Conservation (phyloP, 2,329 filamentous ascomycete species). For the Penicillium sclerotigenum region DNA sequence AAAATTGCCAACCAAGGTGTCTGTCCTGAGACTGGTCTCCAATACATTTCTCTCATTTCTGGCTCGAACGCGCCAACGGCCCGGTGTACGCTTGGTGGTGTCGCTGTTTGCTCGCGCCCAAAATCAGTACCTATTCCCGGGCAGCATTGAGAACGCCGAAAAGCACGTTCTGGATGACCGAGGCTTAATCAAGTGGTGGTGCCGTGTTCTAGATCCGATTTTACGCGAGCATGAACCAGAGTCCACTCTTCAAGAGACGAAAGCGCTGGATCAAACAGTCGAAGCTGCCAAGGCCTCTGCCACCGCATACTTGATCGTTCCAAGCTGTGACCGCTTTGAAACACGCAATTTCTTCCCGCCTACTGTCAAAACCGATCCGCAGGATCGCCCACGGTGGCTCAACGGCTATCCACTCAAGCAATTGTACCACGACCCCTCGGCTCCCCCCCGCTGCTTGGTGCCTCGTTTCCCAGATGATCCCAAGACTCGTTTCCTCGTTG, state of each 20-base stretch:
- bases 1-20: constrained; percentile 59
- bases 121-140: constrained; percentile 90
- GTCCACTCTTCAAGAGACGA: constrained; percentile 36
- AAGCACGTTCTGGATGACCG: constrained; percentile 94
- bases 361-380: constrained; percentile 40
- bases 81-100: constrained; percentile 67
- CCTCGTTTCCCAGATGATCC: constrained; percentile 94
- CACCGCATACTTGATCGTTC: constrained; percentile 82
- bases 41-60: constrained; percentile 74
- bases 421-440: constrained; percentile 64
- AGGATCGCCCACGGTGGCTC: constrained; percentile 44
- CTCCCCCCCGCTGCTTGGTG: constrained; percentile 78
- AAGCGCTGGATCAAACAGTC: constrained; percentile 25
- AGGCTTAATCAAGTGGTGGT: constrained; percentile 94
- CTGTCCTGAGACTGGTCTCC: constrained; percentile 66
- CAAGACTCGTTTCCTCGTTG: constrained; percentile 82
- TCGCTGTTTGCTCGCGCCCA: constrained; percentile 92
- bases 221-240: constrained; percentile 50
- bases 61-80: constrained; percentile 62
- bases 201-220: constrained; percentile 75
- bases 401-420: constrained; percentile 71
- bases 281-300: constrained; percentile 42
- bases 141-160: constrained; percentile 74
- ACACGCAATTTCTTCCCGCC: constrained; percentile 73
- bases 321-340: constrained; percentile 79